A percentile compares a stretch with the other conserved stretches of the same genome.
phyloP scores from a whole-genome alignment of 2,329 filamentous ascomycete species.

The Trichoderma guizhouense region DNA sequence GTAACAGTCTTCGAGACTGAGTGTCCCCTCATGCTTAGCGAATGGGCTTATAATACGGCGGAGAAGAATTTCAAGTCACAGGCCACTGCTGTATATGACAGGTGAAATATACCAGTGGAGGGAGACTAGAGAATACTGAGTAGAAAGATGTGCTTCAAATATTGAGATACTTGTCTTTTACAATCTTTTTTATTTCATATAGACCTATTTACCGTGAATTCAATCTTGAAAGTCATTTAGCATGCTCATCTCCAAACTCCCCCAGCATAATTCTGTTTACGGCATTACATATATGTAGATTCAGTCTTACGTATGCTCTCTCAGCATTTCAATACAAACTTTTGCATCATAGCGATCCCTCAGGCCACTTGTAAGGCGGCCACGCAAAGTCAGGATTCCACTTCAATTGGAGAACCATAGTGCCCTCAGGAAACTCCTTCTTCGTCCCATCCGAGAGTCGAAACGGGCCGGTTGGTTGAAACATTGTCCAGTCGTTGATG shows the following conservation, averaged over 20 bases:
- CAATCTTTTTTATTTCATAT: background rate
- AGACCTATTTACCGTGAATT: background rate
- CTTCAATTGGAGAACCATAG: constrained; percentile 19
- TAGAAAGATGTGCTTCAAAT: background rate
- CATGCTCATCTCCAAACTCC: background rate
- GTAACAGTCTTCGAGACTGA: background rate
- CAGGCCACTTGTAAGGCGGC: constrained; percentile 8
- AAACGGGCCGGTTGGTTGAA: background rate
- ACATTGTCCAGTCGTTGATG: background rate
- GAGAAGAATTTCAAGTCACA: background rate
- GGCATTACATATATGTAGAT: background rate
- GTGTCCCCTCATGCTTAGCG: background rate
- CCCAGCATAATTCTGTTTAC: background rate
- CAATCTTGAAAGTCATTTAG: background rate
- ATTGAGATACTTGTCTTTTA: background rate
- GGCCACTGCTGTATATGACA: background rate
- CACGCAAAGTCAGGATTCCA: constrained; percentile 22
- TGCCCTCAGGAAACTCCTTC: constrained; percentile 24
- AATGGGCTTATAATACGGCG: background rate
- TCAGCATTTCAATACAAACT: background rate
- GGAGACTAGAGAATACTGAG: background rate
- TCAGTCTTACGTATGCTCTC: background rate
- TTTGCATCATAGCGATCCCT: background rate
- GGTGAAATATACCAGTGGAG: background rate
- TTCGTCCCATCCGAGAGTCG: constrained; percentile 20